phyloP scores from a whole-genome alignment of 495 filamentous ascomycete genomes.

The Delitschia confertaspora region DNA sequence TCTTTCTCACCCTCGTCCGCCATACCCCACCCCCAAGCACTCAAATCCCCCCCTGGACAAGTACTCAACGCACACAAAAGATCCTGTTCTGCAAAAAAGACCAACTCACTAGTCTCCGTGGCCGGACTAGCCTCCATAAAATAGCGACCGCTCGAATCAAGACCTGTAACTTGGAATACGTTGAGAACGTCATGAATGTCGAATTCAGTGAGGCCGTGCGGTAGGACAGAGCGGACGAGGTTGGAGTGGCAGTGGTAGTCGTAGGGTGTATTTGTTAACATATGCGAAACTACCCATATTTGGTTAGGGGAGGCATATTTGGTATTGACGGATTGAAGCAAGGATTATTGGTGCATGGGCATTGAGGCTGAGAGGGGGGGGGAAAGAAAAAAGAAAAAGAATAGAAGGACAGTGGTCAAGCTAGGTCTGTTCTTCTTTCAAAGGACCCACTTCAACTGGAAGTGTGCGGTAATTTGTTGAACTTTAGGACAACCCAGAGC shows the following conservation, averaged over 20 bases:
- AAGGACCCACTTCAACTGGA: too few species aligned
- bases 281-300: constrained; percentile 44
- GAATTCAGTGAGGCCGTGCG: constrained; percentile 56
- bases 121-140: constrained; percentile 72
- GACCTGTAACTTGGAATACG: constrained; percentile 69
- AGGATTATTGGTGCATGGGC: neutral
- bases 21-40: constrained; percentile 63
- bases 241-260: constrained; percentile 81
- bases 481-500: too few species aligned
- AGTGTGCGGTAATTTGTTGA: too few species aligned
- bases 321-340: too few species aligned
- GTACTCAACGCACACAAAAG: constrained; percentile 64
- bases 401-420: neutral
- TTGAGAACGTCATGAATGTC: constrained; percentile 79
- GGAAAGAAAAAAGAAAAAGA: neutral
- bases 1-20: constrained; percentile 47
- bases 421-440: neutral
- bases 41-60: constrained; percentile 56
- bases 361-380: neutral
- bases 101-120: constrained; percentile 54
- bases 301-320: neutral
- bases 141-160: constrained; percentile 62
- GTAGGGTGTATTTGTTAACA: constrained; percentile 60
- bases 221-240: constrained; percentile 59
- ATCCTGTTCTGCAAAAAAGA: constrained; percentile 70